These are phyloP conservation scores for Alternaria arborescens DNA, from an alignment of 2,329 filamentous ascomycete species.

Conservation along the genomic window DNA sequence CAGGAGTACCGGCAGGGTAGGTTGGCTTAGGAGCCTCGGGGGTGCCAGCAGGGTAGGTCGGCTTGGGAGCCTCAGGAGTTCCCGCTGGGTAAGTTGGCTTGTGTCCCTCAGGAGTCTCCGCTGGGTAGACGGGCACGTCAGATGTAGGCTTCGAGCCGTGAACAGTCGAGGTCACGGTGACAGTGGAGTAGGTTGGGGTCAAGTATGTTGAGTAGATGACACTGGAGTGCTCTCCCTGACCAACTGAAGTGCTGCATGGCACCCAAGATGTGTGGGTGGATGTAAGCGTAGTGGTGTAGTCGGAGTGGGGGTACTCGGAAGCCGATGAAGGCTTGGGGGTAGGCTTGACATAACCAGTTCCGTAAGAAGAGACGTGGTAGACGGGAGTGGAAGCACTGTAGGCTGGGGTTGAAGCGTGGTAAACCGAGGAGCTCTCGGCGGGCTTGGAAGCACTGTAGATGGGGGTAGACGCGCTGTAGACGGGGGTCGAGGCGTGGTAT, in stretches of 20 bases:
- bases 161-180: slow-evolving; percentile 41
- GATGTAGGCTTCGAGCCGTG: slow-evolving; percentile 28
- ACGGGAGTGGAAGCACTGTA: slow-evolving; percentile 2
- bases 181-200: slow-evolving; percentile 45
- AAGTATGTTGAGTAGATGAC: slow-evolving; percentile 52
- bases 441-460: slow-evolving; percentile 1
- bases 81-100: not conserved
- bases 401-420: not conserved
- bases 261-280: slow-evolving; percentile 48
- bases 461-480: not conserved
- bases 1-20: slow-evolving; percentile 17
- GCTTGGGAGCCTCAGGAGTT: not conserved
- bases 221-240: slow-evolving; percentile 36
- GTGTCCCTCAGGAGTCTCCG: not conserved
- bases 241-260: slow-evolving; percentile 49
- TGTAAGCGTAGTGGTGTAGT: slow-evolving; percentile 33
- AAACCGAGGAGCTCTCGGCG: not conserved
- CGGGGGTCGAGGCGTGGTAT: not conserved
- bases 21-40: slow-evolving; percentile 3
- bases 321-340: slow-evolving; percentile 18
- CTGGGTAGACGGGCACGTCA: slow-evolving; percentile 12
- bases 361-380: slow-evolving; percentile 22
- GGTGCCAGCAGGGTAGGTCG: not conserved
- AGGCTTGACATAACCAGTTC: slow-evolving; percentile 11
- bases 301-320: slow-evolving; percentile 18